These are phyloP conservation scores for Coniochaeta pulveracea DNA, from an alignment of 2,329 filamentous ascomycete species.

Conservation along the genomic window DNA sequence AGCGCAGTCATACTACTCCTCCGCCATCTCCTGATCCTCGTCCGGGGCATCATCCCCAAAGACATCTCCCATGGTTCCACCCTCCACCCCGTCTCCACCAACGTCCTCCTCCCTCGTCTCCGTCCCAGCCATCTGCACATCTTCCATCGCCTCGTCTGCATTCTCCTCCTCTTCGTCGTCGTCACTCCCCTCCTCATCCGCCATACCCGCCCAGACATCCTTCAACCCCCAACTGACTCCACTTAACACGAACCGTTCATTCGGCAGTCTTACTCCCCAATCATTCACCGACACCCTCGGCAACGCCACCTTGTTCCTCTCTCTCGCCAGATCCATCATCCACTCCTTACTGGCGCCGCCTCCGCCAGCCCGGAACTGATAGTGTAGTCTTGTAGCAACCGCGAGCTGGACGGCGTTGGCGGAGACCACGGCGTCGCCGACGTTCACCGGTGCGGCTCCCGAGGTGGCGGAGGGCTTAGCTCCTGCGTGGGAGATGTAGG, in stretches of 20 bases:
- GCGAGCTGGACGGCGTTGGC: slow-evolving; percentile 62
- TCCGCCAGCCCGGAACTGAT: slow-evolving; percentile 52
- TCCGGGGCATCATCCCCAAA: slow-evolving; percentile 22
- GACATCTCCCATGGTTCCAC: slow-evolving; percentile 37
- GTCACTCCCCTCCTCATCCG: slow-evolving; percentile 29
- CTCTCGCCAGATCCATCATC: slow-evolving; percentile 60
- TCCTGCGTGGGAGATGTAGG: slow-evolving; percentile 49
- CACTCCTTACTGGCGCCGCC: slow-evolving; percentile 58
- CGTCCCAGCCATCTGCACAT: slow-evolving; percentile 26
- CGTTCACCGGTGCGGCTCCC: slow-evolving; percentile 33
- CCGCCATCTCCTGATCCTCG: slow-evolving; percentile 23
- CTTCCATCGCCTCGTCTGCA: slow-evolving; percentile 37
- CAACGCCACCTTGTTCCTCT: slow-evolving; percentile 56
- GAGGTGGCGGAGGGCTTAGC: slow-evolving; percentile 35
- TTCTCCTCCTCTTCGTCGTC: slow-evolving; percentile 27
- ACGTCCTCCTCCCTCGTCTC: slow-evolving; percentile 27
- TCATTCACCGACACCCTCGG: slow-evolving; percentile 52
- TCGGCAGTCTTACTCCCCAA: slow-evolving; percentile 56
- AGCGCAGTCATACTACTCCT: slow-evolving; percentile 13
- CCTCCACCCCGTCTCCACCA: slow-evolving; percentile 42
- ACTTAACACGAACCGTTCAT: slow-evolving; percentile 57
- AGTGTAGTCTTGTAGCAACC: slow-evolving; percentile 55
- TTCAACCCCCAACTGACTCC: slow-evolving; percentile 54
- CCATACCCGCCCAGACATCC: slow-evolving; percentile 40
- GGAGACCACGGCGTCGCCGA: slow-evolving; percentile 44